Conservation (phyloP, 2,329 filamentous ascomycete species). For the Phyllosticta ampelicida region DNA sequence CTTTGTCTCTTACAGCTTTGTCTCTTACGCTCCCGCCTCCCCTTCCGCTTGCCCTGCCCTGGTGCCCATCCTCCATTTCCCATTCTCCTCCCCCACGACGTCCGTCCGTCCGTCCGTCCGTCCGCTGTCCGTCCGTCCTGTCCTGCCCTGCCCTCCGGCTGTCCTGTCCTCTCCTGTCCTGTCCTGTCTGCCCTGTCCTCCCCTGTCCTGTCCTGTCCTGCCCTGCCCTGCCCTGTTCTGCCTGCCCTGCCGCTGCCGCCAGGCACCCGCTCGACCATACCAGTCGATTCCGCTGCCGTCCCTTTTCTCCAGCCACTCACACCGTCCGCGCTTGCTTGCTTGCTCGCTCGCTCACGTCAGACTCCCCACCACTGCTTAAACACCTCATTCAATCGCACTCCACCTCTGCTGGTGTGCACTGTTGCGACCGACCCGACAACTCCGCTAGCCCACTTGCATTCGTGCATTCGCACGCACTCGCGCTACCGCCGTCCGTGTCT, state of each 20-base stretch:
- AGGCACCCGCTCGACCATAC: background rate
- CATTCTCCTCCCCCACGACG: too few species aligned
- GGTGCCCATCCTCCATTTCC: too few species aligned
- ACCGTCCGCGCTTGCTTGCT: too few species aligned
- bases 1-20: too few species aligned
- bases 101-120: too few species aligned
- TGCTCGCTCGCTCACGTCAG: too few species aligned
- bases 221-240: background rate
- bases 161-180: too few species aligned
- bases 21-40: background rate
- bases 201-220: too few species aligned
- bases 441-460: too few species aligned
- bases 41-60: too few species aligned
- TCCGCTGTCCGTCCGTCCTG: background rate
- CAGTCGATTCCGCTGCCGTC: background rate
- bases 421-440: conserved; percentile 8
- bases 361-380: background rate
- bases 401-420: conserved; percentile 1
- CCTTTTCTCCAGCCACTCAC: background rate
- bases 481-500: background rate
- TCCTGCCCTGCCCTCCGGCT: too few species aligned
- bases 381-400: background rate
- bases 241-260: background rate
- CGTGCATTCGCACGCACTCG: too few species aligned
- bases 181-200: background rate